Percentiles rank a stretch among this genome's conserved stretches.
These are phyloP conservation scores for Aspergillus ruber DNA, from an alignment of 2,329 filamentous ascomycete species.

Conservation along the genomic window DNA sequence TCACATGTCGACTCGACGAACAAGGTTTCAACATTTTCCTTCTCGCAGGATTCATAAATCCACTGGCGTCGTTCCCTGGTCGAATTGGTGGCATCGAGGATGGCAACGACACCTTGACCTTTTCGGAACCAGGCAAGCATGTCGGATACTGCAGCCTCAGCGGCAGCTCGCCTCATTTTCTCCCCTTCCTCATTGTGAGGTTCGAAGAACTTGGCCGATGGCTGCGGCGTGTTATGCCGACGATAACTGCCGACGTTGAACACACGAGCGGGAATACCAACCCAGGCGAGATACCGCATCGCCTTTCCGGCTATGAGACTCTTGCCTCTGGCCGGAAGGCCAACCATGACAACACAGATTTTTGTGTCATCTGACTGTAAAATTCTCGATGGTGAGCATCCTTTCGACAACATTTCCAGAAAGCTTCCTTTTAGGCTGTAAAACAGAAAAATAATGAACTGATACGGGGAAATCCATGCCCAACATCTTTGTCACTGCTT, in stretches of 20 bases:
- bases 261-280: slow-evolving; percentile 84
- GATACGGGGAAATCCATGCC: neutral
- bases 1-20: slow-evolving; percentile 98
- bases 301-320: slow-evolving; percentile 97
- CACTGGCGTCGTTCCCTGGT: slow-evolving; percentile 84
- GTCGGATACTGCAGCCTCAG: slow-evolving; percentile 83
- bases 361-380: slow-evolving; percentile 90
- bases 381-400: neutral
- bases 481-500: neutral
- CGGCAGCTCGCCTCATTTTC: slow-evolving; percentile 76
- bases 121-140: slow-evolving; percentile 89
- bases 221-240: slow-evolving; percentile 80
- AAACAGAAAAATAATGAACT: neutral
- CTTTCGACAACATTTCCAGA: slow-evolving; percentile 41
- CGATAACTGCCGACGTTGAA: slow-evolving; percentile 98
- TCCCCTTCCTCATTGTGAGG: slow-evolving; percentile 85
- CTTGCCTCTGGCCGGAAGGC: slow-evolving; percentile 90
- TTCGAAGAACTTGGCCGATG: slow-evolving; percentile 92
- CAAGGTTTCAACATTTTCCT: slow-evolving; percentile 76
- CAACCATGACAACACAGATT: slow-evolving; percentile 99
- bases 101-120: slow-evolving; percentile 74
- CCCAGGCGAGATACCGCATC: slow-evolving; percentile 91
- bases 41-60: slow-evolving; percentile 74
- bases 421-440: slow-evolving; percentile 1
- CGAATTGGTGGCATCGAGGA: slow-evolving; percentile 94